Evolutionary conservation across 2,329 filamentous ascomycete species (phyloP).

Genomic region (Tolypocladium sp.): DNA sequence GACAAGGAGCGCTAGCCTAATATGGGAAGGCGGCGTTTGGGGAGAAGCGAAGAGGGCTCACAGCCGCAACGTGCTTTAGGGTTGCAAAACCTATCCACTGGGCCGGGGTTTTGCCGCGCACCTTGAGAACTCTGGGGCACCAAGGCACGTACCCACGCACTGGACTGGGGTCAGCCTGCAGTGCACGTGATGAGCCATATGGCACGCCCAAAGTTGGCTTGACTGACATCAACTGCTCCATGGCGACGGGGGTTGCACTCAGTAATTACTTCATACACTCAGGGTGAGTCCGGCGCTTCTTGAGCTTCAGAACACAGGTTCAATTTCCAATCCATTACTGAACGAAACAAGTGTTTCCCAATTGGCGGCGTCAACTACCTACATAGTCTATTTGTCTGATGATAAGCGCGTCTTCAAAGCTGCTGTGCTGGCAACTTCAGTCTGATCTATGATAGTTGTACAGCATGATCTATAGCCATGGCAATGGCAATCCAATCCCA

Average conservation of each 20-base stretch:
- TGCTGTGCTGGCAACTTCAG: neutral
- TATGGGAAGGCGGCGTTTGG: slow-evolving; percentile 17
- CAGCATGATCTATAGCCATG: neutral
- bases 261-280: too few relatives aligned
- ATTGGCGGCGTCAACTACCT: neutral
- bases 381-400: neutral
- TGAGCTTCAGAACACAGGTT: neutral
- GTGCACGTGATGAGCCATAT: neutral
- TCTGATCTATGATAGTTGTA: neutral
- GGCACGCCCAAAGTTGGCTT: too few relatives aligned
- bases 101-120: slow-evolving; percentile 20
- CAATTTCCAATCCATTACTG: too few relatives aligned
- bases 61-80: slow-evolving; percentile 24
- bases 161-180: neutral
- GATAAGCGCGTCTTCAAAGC: neutral
- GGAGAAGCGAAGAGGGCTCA: slow-evolving; percentile 26
- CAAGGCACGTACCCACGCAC: neutral
- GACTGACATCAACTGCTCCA: too few relatives aligned
- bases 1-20: slow-evolving; percentile 21
- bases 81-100: slow-evolving; percentile 28
- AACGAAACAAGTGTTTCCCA: neutral
- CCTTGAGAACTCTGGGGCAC: too few relatives aligned
- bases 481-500: neutral
- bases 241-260: too few relatives aligned
- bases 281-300: neutral